Base-by-base conservation (phyloP, 345 rosid genomes). In the Abelmoschus esculentus region DNA sequence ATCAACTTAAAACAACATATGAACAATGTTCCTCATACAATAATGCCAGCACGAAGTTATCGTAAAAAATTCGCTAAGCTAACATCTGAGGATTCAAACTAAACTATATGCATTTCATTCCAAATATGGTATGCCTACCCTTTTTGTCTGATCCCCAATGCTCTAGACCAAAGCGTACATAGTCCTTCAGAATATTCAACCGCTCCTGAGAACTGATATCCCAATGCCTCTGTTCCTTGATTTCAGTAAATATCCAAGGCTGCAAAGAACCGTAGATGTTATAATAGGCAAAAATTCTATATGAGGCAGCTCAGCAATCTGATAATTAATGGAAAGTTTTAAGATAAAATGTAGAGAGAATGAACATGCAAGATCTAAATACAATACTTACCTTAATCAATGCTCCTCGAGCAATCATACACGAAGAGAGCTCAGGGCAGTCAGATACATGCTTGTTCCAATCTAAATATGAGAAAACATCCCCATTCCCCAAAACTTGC, bases 171-270 rank as follows among this genome's bases (percentile, higher is more conserved):
- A 78, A 85, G 32, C 74, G 90, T 13, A 78, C 90, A 55, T 82
- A 91, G 71, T 95, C 96, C 82, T 95, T 90, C 77, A 95, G 72
- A 74, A 95, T 88, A 80, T 84, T 84, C 22, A 91, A 81, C 53
- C 98, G 80, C 79, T 95, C 96, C 57, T 83, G 87, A 9, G 98
- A 91, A 54, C 85, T 83, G 49, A 91, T 95, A 81, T 95, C 99
- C 97, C 99, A 90, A 74, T 86, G 89, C 72, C 99, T 84, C 82
- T 88, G 98, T 75, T 95, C 96, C 80, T 90, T 95, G 76, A 91
- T 88, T 85, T 95, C 99, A 77, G 93, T 95, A 74, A 90, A 95
- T 84, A 95, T 77, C 99, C 98, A 95, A 73, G 99, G 99, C 99
- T 95, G 83, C 74, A 77, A 75, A 73, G 67, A 42, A 72, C 12